These are phyloP conservation scores for Colletotrichum lini DNA, from an alignment of 2,329 filamentous ascomycete genomes.

Conservation along the genomic window DNA sequence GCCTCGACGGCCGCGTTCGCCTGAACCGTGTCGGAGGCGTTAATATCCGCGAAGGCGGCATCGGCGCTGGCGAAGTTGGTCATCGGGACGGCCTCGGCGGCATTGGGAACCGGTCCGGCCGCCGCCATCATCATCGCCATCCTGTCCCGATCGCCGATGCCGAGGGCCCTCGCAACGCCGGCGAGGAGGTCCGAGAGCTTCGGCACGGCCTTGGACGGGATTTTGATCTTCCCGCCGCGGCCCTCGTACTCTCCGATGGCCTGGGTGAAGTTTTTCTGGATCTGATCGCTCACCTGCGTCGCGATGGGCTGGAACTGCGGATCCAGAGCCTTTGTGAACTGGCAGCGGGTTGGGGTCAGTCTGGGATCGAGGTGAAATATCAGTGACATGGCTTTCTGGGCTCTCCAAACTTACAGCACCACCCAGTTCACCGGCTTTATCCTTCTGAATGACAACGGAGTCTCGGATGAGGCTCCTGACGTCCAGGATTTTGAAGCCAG, in stretches of 20 bases:
- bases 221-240: constrained; percentile 38
- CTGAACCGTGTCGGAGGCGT: constrained; percentile 15
- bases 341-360: not conserved
- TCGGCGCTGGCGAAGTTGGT: constrained; percentile 7
- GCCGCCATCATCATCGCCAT: not conserved
- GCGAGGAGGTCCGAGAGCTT: constrained; percentile 29
- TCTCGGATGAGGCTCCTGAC: constrained; percentile 37
- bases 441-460: constrained; percentile 23
- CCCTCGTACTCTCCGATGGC: constrained; percentile 29
- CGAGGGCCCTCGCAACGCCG: constrained; percentile 27
- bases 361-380: no score
- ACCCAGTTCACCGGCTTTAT: constrained; percentile 28
- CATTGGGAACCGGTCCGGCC: not conserved
- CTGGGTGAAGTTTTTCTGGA: constrained; percentile 20
- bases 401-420: constrained; percentile 5
- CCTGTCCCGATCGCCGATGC: constrained; percentile 13
- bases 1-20: constrained; percentile 13
- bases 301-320: constrained; percentile 12
- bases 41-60: constrained; percentile 21
- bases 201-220: constrained; percentile 33
- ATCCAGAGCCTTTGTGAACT: constrained; percentile 30
- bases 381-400: not conserved
- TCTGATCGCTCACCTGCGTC: constrained; percentile 6
- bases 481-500: constrained; percentile 35
- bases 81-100: not conserved